Evolutionary conservation across 2,329 filamentous ascomycete species (phyloP).

Genomic region (Akanthomyces dipterigenus): DNA sequence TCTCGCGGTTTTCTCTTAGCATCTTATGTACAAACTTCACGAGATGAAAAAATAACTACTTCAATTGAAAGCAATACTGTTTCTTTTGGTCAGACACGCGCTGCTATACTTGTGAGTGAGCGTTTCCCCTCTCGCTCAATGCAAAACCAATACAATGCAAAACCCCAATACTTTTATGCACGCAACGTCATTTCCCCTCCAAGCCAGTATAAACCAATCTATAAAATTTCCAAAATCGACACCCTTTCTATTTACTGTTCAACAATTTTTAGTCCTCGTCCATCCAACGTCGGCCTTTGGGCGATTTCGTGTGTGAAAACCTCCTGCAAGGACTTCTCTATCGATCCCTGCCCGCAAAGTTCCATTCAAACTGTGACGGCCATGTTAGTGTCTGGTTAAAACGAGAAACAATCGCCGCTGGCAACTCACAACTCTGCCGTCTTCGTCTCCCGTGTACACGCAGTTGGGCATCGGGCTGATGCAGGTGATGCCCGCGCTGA

Average conservation of each 20-base stretch:
- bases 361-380: constrained; percentile 54
- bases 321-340: constrained; percentile 29
- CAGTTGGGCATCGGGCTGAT: constrained; percentile 75
- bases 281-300: too few relatives aligned
- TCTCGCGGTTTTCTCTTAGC: not conserved
- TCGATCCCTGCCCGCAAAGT: constrained; percentile 49
- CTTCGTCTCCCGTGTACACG: constrained; percentile 91
- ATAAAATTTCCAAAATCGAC: not conserved
- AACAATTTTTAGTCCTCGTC: not conserved
- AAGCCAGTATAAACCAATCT: not conserved
- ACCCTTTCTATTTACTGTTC: not conserved
- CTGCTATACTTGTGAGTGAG: not conserved
- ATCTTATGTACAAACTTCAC: not conserved
- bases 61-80: not conserved
- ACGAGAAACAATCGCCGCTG: not conserved
- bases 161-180: not conserved
- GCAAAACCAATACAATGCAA: not conserved
- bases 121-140: not conserved
- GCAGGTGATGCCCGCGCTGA: constrained; percentile 71
- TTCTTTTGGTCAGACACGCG: not conserved
- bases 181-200: not conserved
- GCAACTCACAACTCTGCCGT: constrained; percentile 68
- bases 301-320: not conserved
- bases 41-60: not conserved
- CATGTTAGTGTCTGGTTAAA: constrained; percentile 12